A percentile compares a stretch with the other conserved stretches of the same genome.
phyloP scores from a whole-genome alignment of 192 early-diverging fungal genomes.

The Coemansia sp. region DNA sequence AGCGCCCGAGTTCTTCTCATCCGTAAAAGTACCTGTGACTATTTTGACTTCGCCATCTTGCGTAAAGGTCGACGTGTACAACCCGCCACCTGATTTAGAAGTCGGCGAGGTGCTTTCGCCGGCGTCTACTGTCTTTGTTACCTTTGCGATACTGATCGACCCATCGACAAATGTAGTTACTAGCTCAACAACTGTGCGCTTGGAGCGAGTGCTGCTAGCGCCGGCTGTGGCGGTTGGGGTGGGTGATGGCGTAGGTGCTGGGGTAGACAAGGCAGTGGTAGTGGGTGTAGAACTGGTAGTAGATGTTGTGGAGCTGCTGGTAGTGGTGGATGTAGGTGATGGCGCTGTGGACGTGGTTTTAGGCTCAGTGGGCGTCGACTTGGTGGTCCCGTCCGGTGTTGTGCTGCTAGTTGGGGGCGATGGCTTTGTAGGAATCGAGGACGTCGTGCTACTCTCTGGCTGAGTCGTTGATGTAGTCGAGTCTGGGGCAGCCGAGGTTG shows the following conservation, averaged over 20 bases:
- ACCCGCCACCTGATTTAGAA: neutral
- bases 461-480: neutral
- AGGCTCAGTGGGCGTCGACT: neutral
- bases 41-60: conserved; percentile 27
- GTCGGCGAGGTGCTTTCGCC: neutral
- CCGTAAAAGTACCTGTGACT: conserved; percentile 17
- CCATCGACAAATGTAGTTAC: conserved; percentile 36
- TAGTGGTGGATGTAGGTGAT: too few relatives aligned
- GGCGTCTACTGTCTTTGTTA: conserved; percentile 15
- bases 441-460: neutral
- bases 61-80: conserved; percentile 28
- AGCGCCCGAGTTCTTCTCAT: neutral
- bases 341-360: neutral
- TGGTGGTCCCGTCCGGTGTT: neutral
- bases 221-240: neutral
- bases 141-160: conserved; percentile 7
- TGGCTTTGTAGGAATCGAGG: neutral
- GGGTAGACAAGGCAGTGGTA: neutral
- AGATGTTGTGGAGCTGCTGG: too few relatives aligned
- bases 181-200: conserved; percentile 26
- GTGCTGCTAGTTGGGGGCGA: neutral
- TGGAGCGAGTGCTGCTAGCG: neutral
- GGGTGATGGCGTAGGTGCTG: neutral
- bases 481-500: neutral
- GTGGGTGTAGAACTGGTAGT: neutral